These are phyloP conservation scores for Avena eriantha DNA, from an alignment of 176 grass and related monocot genomes.

Conservation along the genomic window DNA sequence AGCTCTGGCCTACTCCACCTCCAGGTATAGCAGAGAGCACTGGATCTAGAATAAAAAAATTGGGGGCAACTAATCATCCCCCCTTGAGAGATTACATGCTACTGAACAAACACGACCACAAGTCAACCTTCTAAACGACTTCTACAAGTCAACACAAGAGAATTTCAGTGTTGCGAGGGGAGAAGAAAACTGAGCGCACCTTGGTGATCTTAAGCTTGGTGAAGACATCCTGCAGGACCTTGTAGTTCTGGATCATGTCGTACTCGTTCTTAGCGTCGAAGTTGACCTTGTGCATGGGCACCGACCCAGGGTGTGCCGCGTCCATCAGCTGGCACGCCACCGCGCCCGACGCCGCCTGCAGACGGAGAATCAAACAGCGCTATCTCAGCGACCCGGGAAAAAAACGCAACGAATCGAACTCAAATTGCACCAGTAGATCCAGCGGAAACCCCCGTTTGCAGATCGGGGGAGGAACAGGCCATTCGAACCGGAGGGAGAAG, in stretches of 20 bases:
- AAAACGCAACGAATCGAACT: background rate
- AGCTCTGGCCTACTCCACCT: background rate
- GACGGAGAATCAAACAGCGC: background rate
- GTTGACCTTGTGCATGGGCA: slow-evolving; percentile 98
- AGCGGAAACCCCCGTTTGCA: background rate
- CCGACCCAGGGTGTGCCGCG: slow-evolving; percentile 79
- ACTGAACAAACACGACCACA: background rate
- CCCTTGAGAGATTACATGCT: background rate
- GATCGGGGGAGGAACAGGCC: background rate
- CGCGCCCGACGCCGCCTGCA: slow-evolving; percentile 87
- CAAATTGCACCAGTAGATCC: background rate
- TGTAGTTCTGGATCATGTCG: slow-evolving; percentile 99
- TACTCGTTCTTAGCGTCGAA: slow-evolving; percentile 97
- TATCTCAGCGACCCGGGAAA: background rate
- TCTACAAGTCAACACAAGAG: too few species aligned
- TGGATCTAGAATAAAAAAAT: background rate
- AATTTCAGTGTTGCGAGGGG: background rate
- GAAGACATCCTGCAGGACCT: slow-evolving; percentile 98
- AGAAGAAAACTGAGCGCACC: slow-evolving; percentile 39
- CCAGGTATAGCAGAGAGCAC: background rate
- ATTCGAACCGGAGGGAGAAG: background rate
- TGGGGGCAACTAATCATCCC: background rate
- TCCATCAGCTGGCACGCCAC: slow-evolving; percentile 95
- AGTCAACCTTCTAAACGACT: too few species aligned
- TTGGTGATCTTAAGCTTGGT: slow-evolving; percentile 97